Conservation (phyloP, 1,284 basidiomycete genomes). For the Puccinia brachypodii region DNA sequence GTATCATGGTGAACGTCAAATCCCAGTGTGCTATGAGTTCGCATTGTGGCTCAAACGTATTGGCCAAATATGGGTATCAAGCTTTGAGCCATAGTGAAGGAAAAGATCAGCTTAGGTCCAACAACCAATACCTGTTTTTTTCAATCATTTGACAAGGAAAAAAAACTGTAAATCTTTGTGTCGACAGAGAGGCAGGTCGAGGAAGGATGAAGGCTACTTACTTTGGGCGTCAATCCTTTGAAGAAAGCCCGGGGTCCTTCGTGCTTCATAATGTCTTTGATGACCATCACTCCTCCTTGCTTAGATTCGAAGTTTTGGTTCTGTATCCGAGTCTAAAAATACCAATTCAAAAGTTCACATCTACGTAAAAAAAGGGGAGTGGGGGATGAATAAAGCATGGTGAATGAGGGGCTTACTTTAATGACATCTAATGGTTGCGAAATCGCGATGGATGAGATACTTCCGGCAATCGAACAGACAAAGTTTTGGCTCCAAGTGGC, state of each 20-base stretch:
- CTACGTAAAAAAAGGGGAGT: not conserved
- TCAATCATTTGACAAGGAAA: conserved; percentile 18
- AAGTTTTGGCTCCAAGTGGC: conserved; percentile 87
- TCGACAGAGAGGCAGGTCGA: not conserved
- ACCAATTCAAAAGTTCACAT: not conserved
- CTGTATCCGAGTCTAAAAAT: conserved; percentile 75
- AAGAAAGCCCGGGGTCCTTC: conserved; percentile 88
- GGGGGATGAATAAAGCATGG: too few species aligned
- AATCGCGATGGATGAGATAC: conserved; percentile 90
- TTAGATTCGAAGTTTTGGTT: conserved; percentile 96
- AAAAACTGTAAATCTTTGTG: conserved; percentile 10
- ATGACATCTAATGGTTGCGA: conserved; percentile 94
- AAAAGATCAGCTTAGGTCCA: conserved; percentile 96
- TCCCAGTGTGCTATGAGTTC: too few species aligned
- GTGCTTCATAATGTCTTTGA: conserved; percentile 81
- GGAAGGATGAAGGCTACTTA: conserved; percentile 51
- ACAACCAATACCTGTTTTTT: conserved; percentile 78
- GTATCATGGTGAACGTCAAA: too few species aligned
- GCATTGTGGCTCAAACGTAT: conserved; percentile 48
- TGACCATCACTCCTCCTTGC: conserved; percentile 76
- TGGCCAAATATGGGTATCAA: conserved; percentile 91
- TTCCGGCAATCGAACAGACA: conserved; percentile 82
- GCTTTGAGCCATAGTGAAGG: conserved; percentile 93
- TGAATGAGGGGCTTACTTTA: conserved; percentile 66
- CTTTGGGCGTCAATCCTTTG: conserved; percentile 76